A percentile compares a stretch with the other conserved stretches of the same genome.
These are phyloP conservation scores for Thermoascus crustaceus DNA, from an alignment of 2,329 filamentous ascomycete genomes.

Conservation along the genomic window DNA sequence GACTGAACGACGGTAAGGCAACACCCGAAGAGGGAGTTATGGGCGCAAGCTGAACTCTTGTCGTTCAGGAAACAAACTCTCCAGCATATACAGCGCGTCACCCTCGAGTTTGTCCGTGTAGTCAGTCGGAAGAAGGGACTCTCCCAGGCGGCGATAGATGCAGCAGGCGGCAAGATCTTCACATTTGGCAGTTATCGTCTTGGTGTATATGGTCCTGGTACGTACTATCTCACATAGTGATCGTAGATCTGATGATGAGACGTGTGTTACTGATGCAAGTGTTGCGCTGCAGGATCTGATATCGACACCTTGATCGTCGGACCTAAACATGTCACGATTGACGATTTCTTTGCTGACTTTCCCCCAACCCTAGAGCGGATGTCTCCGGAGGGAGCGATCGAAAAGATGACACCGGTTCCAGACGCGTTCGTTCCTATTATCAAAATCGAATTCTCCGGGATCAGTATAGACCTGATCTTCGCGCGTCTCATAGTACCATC, in stretches of 20 bases:
- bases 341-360: slow-evolving; percentile 88
- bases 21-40: neutral
- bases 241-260: too few species aligned
- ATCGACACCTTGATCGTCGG: slow-evolving; percentile 93
- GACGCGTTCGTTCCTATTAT: slow-evolving; percentile 96
- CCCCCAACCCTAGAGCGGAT: slow-evolving; percentile 70
- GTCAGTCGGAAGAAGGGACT: slow-evolving; percentile 68
- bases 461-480: slow-evolving; percentile 93
- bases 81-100: slow-evolving; percentile 66
- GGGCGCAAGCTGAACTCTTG: slow-evolving; percentile 7
- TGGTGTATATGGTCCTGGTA: slow-evolving; percentile 79
- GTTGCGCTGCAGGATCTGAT: slow-evolving; percentile 62
- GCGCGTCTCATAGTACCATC: slow-evolving; percentile 65
- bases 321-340: slow-evolving; percentile 77
- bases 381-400: slow-evolving; percentile 69
- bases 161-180: slow-evolving; percentile 85
- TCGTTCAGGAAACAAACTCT: slow-evolving; percentile 59
- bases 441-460: slow-evolving; percentile 83
- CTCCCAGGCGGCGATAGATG: slow-evolving; percentile 68
- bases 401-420: slow-evolving; percentile 74
- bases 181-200: slow-evolving; percentile 94
- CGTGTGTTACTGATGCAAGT: slow-evolving; percentile 4
- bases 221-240: slow-evolving; percentile 10
- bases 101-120: slow-evolving; percentile 76
- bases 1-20: slow-evolving; percentile 65